Base-by-base conservation (phyloP, 2,329 filamentous ascomycete genomes). In the Teratosphaeria epicoccoides region DNA sequence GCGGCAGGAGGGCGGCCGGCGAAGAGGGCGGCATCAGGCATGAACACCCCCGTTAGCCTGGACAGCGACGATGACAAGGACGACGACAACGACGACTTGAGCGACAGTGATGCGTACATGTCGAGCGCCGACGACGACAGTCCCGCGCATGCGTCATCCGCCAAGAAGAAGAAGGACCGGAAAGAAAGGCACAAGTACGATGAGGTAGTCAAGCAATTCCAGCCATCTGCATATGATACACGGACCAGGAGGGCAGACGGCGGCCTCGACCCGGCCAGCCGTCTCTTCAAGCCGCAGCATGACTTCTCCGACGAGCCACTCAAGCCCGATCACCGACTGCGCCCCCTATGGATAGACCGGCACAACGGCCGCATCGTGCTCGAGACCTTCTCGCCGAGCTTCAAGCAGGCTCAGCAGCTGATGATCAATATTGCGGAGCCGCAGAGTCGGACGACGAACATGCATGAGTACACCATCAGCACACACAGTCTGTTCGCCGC, bases 371-470 rank as follows among this genome's bases (percentile, higher is more conserved):
- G 85, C 57, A 93, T 97, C 65, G 93, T 94, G 25, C 76, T 97
- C 43, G 91, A 98, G 74, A 95, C 89, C 61, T 97, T 96, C 73
- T 91, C 87, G 49, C 87, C 90, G 2, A 76, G 93, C 52, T 89
- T 91, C 52, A 80, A 85, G 52, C 85, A 90, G 63, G 91, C 88
- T 0, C 89, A 95, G 66, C 89, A 95, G 67, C 95, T 98, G 66
- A 76, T 98, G 53, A 95, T 94, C 62, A 95, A 93, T 46, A 91
- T 98, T 60, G 88, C 91, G 56, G 91, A 98, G 72, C 93, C 91
- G 17, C 76, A 91, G 53, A 96, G 90, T 29, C 83, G 91, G 54
- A 91, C 93, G 52, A 86, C 83, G 4, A 91, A 89, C 64, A 81
- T 97, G 57, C 93, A 97, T 73, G 91, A 98, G 70, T 97, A 97